Evolutionary conservation across 805 yeast genomes (phyloP).

Genomic region (Spathaspora passalidarum): DNA sequence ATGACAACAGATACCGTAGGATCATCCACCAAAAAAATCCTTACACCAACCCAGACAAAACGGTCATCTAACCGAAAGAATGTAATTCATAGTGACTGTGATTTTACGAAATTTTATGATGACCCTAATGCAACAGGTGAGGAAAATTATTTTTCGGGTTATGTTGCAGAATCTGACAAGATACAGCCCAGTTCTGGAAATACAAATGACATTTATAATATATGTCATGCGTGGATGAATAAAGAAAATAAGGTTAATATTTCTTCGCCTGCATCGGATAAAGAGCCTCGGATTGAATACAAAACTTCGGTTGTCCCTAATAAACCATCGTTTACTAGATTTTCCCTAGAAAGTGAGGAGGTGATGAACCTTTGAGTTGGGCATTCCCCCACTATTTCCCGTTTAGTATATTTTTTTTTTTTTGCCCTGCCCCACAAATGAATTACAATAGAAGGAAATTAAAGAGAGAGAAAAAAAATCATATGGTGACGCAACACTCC

Average conservation of each 20-base stretch:
- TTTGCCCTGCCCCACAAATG: neutral
- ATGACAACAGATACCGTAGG: neutral
- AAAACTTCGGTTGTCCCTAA: neutral
- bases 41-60: constrained; percentile 2
- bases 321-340: constrained; percentile 7
- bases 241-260: constrained; percentile 3
- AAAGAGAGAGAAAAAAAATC: neutral
- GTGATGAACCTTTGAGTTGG: neutral
- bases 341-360: constrained; percentile 7
- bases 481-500: neutral
- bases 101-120: neutral
- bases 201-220: constrained; percentile 1
- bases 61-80: neutral
- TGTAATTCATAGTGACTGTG: neutral
- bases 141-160: constrained; percentile 8
- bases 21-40: constrained; percentile 6
- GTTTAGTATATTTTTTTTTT: neutral
- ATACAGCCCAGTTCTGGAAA: neutral
- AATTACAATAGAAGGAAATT: too few species aligned
- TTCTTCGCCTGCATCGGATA: neutral
- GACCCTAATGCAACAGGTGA: neutral
- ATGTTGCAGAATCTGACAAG: constrained; percentile 3
- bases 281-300: constrained; percentile 4
- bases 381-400: neutral
- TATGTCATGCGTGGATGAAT: constrained; percentile 4